Base-by-base conservation (phyloP, 169 alveolate species). In the Eimeria necatrix region DNA sequence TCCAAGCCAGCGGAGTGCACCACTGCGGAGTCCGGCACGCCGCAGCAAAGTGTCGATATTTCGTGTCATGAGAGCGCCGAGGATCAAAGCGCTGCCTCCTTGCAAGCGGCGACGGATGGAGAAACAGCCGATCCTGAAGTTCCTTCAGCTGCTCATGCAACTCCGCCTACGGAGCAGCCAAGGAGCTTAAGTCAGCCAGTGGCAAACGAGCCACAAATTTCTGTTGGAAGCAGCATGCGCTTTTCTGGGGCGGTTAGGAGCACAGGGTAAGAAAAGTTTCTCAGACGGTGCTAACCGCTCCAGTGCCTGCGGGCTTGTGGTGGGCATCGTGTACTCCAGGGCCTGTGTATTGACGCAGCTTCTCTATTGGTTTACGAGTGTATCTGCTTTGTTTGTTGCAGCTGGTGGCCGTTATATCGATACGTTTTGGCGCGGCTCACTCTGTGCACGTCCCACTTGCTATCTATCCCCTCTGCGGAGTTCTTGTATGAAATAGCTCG, bases 351-450 rank as follows among this genome's bases (percentile, higher is more conserved):
- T 32, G 41, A 32, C 41, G 41, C 4, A 7, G 61, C 46, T 76
- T 32, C n/a, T 46, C 18, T 4, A 80, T 22, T 9, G 10, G 24
- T n/a, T n/a, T 14, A 56, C 81, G n/a, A 18, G 26, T 83, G 4
- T 18, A 0, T 4, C 51, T 83, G 87, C 52, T 64, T 22, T 26
- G 51, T 6, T 8, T 51, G 51, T 18, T 61, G 83, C 95, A 93
- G 95, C 49, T 93, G 95, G 95, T 93, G 93, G 95, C 95, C 93
- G 20, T 76, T 93, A 76, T 73, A 80, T 49, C 64, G 80, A 41
- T 93, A 93, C 78, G 95, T 93, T 73, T 22, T 93, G 93, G 95
- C 95, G 88, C 64, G 95, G 12, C 91, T 93, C 26, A 73, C 81
- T 26, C 87, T 93, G 74, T 93, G 91, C 48, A 49, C 64, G 12